These are phyloP conservation scores for Lentinula detonsa DNA, from an alignment of 768 basidiomycete species.

Conservation along the genomic window DNA sequence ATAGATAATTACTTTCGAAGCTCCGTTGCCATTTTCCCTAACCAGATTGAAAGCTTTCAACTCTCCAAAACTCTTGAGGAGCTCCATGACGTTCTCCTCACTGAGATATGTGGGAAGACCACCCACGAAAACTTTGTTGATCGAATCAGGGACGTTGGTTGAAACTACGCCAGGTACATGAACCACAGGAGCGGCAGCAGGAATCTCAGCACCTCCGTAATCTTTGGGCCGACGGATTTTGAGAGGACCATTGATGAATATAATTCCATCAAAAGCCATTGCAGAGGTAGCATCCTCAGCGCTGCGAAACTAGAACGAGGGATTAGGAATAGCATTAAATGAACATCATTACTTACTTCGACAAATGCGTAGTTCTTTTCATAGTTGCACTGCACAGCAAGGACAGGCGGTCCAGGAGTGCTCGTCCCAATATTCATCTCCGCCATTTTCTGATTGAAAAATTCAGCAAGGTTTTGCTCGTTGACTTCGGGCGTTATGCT, in stretches of 20 bases:
- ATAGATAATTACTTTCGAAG: conserved; percentile 64
- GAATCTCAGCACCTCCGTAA: conserved; percentile 75
- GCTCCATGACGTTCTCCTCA: conserved; percentile 97
- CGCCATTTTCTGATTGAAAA: conserved; percentile 95
- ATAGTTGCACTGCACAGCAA: conserved; percentile 93
- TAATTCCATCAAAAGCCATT: conserved; percentile 96
- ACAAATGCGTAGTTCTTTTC: conserved; percentile 99
- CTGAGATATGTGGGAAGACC: conserved; percentile 93
- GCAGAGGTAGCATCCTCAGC: conserved; percentile 95
- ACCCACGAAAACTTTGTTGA: conserved; percentile 97
- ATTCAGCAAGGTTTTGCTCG: conserved; percentile 85
- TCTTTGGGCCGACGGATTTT: conserved; percentile 98
- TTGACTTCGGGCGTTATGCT: conserved; percentile 94
- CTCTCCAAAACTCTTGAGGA: conserved; percentile 96
- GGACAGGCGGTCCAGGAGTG: conserved; percentile 81
- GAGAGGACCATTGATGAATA: conserved; percentile 91
- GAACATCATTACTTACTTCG: conserved; percentile 53
- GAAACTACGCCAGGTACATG: conserved; percentile 96
- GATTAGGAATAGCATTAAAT: conserved; percentile 4
- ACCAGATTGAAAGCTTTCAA: conserved; percentile 98
- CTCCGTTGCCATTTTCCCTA: conserved; percentile 83
- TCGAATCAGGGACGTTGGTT: conserved; percentile 93
- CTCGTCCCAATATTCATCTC: conserved; percentile 87
- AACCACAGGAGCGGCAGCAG: conserved; percentile 43
- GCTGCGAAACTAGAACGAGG: conserved; percentile 78